Percentiles rank a stretch among this genome's conserved stretches.
Conservation (phyloP, 768 basidiomycete species). For the Mycena rosella region DNA sequence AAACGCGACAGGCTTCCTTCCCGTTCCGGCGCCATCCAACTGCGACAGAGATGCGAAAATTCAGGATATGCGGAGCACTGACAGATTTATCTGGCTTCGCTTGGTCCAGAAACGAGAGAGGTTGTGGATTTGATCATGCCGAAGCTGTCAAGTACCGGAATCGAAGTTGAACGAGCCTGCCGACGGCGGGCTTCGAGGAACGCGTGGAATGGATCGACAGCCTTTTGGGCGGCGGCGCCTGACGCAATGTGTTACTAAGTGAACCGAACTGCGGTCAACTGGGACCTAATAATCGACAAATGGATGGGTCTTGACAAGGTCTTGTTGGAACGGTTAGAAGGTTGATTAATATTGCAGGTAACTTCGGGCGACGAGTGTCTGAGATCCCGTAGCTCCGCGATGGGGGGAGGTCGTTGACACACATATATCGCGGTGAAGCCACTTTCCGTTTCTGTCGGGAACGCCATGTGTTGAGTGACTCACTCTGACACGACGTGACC, state of each 20-base stretch:
- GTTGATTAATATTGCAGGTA: conserved; percentile 23
- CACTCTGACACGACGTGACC: neutral
- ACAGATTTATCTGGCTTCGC: too few relatives aligned
- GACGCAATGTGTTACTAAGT: conserved; percentile 7
- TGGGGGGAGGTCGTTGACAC: neutral
- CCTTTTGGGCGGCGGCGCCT: conserved; percentile 4
- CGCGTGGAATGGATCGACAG: conserved; percentile 19
- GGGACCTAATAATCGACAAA: neutral
- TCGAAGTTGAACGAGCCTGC: neutral
- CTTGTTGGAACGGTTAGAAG: too few relatives aligned
- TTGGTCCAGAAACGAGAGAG: neutral
- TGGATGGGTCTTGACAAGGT: neutral
- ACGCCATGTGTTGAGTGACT: conserved; percentile 8
- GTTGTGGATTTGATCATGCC: neutral
- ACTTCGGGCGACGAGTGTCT: conserved; percentile 5
- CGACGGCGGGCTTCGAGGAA: neutral
- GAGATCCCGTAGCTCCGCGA: neutral
- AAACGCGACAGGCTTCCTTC: too few relatives aligned
- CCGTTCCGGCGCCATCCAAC: too few relatives aligned
- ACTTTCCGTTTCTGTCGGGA: conserved; percentile 3
- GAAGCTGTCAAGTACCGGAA: neutral
- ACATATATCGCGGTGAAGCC: neutral
- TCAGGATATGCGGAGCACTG: too few relatives aligned
- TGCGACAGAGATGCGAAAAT: too few relatives aligned
- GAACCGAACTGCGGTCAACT: neutral